Conservation (phyloP, 1,139 yeast species). For the Pneumocystis carinii region DNA sequence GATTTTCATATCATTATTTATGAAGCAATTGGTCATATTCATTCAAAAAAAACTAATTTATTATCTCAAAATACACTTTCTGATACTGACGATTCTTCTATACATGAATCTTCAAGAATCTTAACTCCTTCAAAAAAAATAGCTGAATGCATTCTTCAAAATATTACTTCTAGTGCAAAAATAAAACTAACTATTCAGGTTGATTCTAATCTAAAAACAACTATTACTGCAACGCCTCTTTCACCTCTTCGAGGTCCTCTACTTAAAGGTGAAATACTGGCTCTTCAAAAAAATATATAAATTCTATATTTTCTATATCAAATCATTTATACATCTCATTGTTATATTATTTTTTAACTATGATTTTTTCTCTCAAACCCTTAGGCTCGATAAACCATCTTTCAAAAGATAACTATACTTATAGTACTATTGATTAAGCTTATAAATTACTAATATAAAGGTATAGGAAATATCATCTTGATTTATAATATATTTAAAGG, state of each 20-base stretch:
- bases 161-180: conserved; percentile 43
- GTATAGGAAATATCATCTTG: too few relatives aligned
- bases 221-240: conserved; percentile 68
- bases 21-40: conserved; percentile 41
- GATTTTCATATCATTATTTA: conserved; percentile 55
- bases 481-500: too few relatives aligned
- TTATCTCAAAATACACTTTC: conserved; percentile 17
- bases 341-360: not conserved
- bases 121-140: conserved; percentile 47
- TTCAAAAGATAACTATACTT: too few relatives aligned
- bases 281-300: not conserved
- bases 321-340: not conserved
- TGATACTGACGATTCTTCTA: conserved; percentile 61
- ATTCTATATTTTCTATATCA: not conserved
- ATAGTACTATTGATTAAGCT: not conserved
- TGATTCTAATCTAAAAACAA: conserved; percentile 69
- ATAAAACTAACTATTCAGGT: conserved; percentile 75
- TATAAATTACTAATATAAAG: not conserved
- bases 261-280: not conserved
- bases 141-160: conserved; percentile 66
- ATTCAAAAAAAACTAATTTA: conserved; percentile 10
- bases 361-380: not conserved
- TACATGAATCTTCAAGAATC: conserved; percentile 55
- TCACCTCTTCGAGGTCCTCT: not conserved
- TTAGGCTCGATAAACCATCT: too few relatives aligned